Percentiles rank a stretch among this genome's conserved stretches.
These are phyloP conservation scores for Fusarium acutatum DNA, from an alignment of 2,329 filamentous ascomycete genomes.

Conservation along the genomic window DNA sequence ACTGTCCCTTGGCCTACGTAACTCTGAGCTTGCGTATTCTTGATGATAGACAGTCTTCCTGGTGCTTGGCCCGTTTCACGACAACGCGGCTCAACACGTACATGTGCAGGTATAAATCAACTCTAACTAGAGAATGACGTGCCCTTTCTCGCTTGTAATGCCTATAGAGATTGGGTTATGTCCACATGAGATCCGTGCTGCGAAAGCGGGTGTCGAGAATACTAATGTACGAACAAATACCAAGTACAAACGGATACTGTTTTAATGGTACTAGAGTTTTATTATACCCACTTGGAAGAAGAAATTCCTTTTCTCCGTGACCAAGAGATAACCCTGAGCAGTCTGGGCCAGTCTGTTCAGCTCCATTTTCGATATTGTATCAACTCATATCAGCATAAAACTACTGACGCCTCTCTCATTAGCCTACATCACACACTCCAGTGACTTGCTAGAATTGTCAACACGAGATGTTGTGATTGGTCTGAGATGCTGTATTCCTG, in stretches of 20 bases:
- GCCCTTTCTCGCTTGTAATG: constrained; percentile 22
- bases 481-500: not conserved
- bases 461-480: constrained; percentile 9
- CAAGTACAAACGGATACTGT: not conserved
- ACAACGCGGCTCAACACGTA: constrained; percentile 24
- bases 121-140: constrained; percentile 9
- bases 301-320: not conserved
- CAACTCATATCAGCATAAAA: not conserved
- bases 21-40: not conserved
- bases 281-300: not conserved
- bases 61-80: constrained; percentile 23
- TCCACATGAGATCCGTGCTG: constrained; percentile 21
- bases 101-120: not conserved
- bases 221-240: not conserved
- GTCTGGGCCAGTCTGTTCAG: not conserved
- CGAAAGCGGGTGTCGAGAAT: constrained; percentile 11
- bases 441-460: constrained; percentile 18
- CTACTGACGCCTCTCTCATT: constrained; percentile 5
- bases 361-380: not conserved
- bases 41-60: not conserved
- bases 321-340: not conserved
- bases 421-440: constrained; percentile 8
- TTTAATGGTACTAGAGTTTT: not conserved
- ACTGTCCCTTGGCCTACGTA: constrained; percentile 16
- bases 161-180: constrained; percentile 16